Percentiles rank a stretch among this genome's conserved stretches.
Evolutionary conservation across 2,329 filamentous ascomycete species (phyloP).

Genomic region (Penicillium nordicum): DNA sequence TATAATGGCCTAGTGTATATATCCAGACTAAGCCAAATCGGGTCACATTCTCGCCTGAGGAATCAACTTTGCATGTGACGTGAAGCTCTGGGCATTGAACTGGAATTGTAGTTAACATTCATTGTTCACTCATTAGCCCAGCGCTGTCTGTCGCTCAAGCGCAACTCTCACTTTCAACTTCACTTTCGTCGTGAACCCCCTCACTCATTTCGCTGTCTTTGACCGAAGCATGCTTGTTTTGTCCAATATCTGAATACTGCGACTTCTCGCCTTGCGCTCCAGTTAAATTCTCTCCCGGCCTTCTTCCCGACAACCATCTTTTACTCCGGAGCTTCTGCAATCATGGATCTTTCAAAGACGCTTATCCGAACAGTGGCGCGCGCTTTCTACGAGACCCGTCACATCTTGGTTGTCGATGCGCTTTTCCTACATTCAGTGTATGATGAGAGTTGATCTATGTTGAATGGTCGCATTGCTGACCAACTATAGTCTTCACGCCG

Average conservation of each 20-base stretch:
- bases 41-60: slow-evolving; percentile 9
- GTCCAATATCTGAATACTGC: not conserved
- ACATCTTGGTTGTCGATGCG: slow-evolving; percentile 78
- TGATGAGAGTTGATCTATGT: slow-evolving; percentile 31
- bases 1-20: not conserved
- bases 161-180: not conserved
- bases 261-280: slow-evolving; percentile 6
- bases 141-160: slow-evolving; percentile 7
- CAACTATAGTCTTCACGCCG: slow-evolving; percentile 66
- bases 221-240: slow-evolving; percentile 1
- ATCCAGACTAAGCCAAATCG: not conserved
- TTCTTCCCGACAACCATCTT: not conserved
- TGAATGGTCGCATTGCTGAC: slow-evolving; percentile 14
- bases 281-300: not conserved
- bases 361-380: slow-evolving; percentile 83
- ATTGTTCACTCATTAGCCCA: slow-evolving; percentile 4
- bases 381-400: slow-evolving; percentile 80
- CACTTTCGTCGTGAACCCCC: not conserved
- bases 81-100: slow-evolving; percentile 7
- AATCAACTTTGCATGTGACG: slow-evolving; percentile 11
- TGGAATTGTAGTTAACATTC: not conserved
- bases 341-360: slow-evolving; percentile 67
- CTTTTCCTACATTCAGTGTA: slow-evolving; percentile 70
- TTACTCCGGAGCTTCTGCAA: not conserved
- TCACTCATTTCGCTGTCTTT: slow-evolving; percentile 3